Base-by-base conservation (phyloP, 768 basidiomycete species). In the Asterophora parasitica region DNA sequence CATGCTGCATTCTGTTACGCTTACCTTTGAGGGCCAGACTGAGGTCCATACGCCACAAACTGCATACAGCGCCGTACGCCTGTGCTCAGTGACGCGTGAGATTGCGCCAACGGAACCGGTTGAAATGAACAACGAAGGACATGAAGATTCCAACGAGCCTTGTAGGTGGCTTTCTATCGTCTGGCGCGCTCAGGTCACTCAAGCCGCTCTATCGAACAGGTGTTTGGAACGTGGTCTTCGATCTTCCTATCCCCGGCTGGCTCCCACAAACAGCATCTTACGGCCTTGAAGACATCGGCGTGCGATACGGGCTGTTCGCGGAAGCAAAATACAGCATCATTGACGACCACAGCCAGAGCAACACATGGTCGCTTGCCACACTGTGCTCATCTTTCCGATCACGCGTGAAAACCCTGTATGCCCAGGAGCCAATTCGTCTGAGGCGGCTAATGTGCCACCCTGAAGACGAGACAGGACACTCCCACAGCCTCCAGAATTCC, bases 191-290 rank as follows among this genome's bases (percentile, higher is more conserved):
- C 12, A 30, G 17, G 42, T 33, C 52, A 35, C 44, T 49, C 43
- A 37, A 45, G 27, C 51, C 34, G 39, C 32, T 30, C 7, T 33
- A 26, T 8, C n/a, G 23, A 30, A n/a, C 20, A 78, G 76, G 69
- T 56, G 64, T 64, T 28, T 91, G 91, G 84, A 82, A 85, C 54
- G 70, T 92, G 46, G 71, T 83, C 13, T 95, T 94, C 63, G 83
- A 92, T 62, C 66, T 96, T 3, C 75, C 79, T 12, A 68, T 94
- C n/a, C 92, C 92, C 4, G 93, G 92, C 13, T 95, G 93, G 93
- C 74, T 96, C 2, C 92, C 92, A 7, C 72, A 75, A 1, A 74
- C 79, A 12, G 69, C 79, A 19, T 57, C 44, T 3, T 75, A 80
- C 49, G 79, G 82, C 19, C 62, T 73, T 12, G 72, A 74, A 15